Evolutionary conservation across 768 basidiomycete genomes (phyloP), one percentile per base, ranked within the genome.

Genomic region (Termitomyces sp.): DNA sequence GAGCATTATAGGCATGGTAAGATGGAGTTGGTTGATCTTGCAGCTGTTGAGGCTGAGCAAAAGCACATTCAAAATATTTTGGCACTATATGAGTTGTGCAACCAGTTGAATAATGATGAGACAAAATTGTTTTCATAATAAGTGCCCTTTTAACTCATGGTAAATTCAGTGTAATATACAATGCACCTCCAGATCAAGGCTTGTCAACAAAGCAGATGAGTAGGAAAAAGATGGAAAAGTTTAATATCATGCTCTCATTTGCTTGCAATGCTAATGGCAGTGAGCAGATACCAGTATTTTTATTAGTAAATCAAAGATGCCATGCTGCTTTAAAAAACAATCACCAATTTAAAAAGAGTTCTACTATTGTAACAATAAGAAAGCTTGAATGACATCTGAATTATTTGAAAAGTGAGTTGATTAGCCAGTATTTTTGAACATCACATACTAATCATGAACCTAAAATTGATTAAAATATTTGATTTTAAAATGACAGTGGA

Each of bases 401-500:
- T 8, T 33, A 6, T 33, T 33, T 33, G 31, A 33, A 33, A 8
- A 33, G 31, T 33, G 9, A 33, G 31, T 33, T 33, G 5, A 6
- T 5, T 33, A 6, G 31, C 9, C 31, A 33, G 31, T 33, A n/a
- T 33, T 5, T 6, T 4, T 1, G 31, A 33, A 8, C 31, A 5
- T 33, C 31, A 8, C 5, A 33, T 6, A 8, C 3, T 33, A 8
- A 44, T 11, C 6, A 18, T 2, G 72, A 74, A 12, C 16, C 16
- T 30, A 4, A 51, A 69, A 18, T 45, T 7, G 20, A 41, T 55
- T 6, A 55, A 44, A 24, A 39, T 16, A 24, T 31, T 55, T 2
- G 22, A 44, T n/a, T 6, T 55, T 8, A 41, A 45, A 67, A 65
- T 75, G 66, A 54, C 37, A 7, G 30, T 7, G 33, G 31, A 65